Conservation (phyloP, 2,329 filamentous ascomycete genomes). For the Clonostachys chloroleuca region DNA sequence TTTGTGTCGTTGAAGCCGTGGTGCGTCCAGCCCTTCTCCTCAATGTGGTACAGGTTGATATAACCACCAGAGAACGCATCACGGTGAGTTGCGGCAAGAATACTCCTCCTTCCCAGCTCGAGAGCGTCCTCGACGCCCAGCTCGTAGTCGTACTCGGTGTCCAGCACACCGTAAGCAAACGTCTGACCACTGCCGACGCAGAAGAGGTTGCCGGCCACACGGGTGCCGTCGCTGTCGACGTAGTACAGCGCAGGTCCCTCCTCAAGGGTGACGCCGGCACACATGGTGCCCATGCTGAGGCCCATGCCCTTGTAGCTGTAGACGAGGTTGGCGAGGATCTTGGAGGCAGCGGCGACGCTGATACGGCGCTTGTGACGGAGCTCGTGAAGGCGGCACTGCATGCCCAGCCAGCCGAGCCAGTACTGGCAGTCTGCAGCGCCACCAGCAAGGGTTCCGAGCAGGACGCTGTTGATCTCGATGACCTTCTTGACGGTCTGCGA, state of each 20-base stretch:
- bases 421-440: constrained; percentile 99
- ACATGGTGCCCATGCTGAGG: constrained; percentile 99
- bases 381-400: constrained; percentile 99
- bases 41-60: constrained; percentile 99
- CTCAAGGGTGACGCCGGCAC: constrained; percentile 89
- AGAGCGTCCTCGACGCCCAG: constrained; percentile 83
- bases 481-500: constrained; percentile 99
- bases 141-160: constrained; percentile 92
- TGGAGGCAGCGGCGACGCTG: constrained; percentile 92
- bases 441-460: constrained; percentile 97
- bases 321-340: constrained; percentile 97
- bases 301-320: constrained; percentile 99
- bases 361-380: constrained; percentile 99
- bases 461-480: constrained; percentile 92
- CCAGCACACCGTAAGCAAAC: constrained; percentile 96
- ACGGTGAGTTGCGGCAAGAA: constrained; percentile 91
- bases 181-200: constrained; percentile 98
- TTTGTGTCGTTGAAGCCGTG: constrained; percentile 98
- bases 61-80: constrained; percentile 98
- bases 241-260: constrained; percentile 98
- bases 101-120: constrained; percentile 85
- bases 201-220: constrained; percentile 91
- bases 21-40: constrained; percentile 98
- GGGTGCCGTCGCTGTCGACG: constrained; percentile 90
- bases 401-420: constrained; percentile 97